These are phyloP conservation scores for Fusarium nygamai DNA, from an alignment of 2,329 filamentous ascomycete species.

Conservation along the genomic window DNA sequence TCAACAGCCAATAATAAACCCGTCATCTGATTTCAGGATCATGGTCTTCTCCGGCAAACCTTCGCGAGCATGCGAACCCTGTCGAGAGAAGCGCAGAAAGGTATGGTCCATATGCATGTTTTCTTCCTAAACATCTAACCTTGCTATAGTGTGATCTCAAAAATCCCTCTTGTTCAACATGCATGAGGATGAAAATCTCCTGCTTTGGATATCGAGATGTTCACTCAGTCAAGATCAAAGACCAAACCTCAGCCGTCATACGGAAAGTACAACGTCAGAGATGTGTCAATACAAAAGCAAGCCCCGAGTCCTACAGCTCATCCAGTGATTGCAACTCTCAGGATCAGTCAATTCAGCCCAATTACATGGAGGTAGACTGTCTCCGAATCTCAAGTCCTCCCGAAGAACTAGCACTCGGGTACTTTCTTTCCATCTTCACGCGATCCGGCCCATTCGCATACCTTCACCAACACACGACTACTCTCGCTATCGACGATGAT, in stretches of 20 bases:
- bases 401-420: background rate
- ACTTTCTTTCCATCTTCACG: background rate
- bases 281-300: background rate
- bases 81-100: conserved; percentile 7
- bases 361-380: background rate
- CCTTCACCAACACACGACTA: background rate
- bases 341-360: rapidly evolving
- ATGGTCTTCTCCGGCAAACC: conserved; percentile 1
- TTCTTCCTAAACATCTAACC: background rate
- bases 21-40: background rate
- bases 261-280: background rate
- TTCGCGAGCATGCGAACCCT: background rate
- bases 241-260: background rate
- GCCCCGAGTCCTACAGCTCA: rapidly evolving
- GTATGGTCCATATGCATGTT: background rate
- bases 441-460: background rate
- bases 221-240: background rate
- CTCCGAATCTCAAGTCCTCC: background rate
- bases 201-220: background rate
- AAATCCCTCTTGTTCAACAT: background rate
- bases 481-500: background rate
- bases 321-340: background rate
- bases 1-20: background rate
- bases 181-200: background rate
- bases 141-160: background rate